Conservation (phyloP, 495 filamentous ascomycete genomes). For the Penicillium daleae region DNA sequence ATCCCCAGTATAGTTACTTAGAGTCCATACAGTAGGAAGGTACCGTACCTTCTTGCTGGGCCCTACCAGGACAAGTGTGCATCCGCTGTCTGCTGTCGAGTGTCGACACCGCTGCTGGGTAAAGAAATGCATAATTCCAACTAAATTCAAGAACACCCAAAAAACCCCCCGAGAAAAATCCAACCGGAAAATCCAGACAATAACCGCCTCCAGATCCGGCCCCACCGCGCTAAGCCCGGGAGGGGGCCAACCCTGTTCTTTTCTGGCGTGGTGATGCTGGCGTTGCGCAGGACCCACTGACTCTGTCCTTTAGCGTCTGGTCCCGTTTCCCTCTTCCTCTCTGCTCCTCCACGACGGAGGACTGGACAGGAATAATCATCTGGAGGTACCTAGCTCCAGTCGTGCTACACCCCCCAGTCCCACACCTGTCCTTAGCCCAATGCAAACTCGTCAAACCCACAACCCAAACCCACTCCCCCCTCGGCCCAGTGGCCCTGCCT, state of each 20-base stretch:
- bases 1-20: too few relatives aligned
- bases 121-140: neutral
- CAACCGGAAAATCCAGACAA: neutral
- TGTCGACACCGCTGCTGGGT: constrained; percentile 3
- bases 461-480: too few relatives aligned
- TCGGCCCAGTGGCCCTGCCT: neutral
- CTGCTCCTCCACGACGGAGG: too few relatives aligned
- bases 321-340: neutral
- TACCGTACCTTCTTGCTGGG: too few relatives aligned
- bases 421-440: neutral
- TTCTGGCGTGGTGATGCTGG: constrained; percentile 27
- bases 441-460: neutral
- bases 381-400: too few relatives aligned
- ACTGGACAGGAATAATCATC: too few relatives aligned
- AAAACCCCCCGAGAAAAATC: constrained; percentile 7
- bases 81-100: too few relatives aligned
- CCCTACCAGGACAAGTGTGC: too few relatives aligned
- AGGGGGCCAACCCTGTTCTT: constrained; percentile 37
- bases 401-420: too few relatives aligned
- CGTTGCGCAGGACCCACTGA: constrained; percentile 13
- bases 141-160: too few relatives aligned
- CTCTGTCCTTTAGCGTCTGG: neutral
- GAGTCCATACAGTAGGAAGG: too few relatives aligned
- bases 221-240: constrained; percentile 44
- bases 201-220: constrained; percentile 48